Percentiles rank a stretch among this genome's conserved stretches.
Evolutionary conservation across 148 eudicot genomes (phyloP).

Genomic region (Selenicereus undatus): DNA sequence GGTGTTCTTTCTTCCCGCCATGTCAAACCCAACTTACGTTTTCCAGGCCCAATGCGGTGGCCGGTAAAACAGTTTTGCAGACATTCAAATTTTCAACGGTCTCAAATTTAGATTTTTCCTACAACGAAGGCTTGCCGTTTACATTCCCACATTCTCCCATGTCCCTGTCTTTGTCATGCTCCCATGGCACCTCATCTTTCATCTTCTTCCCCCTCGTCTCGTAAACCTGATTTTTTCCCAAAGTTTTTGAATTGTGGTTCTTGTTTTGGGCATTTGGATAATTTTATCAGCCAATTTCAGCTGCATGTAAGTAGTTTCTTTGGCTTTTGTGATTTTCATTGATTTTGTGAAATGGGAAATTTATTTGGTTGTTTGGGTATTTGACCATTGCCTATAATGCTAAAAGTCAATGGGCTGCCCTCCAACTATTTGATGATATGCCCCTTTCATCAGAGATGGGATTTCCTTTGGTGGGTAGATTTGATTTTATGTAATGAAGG

Average conservation of each 20-base stretch:
- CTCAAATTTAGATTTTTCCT: constrained; percentile 22
- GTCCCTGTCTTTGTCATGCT: constrained; percentile 11
- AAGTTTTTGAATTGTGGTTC: not conserved
- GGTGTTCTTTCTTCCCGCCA: constrained; percentile 24
- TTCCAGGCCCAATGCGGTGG: not conserved
- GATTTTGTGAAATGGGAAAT: not conserved
- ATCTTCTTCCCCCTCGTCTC: not conserved
- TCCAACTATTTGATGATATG: constrained; percentile 19
- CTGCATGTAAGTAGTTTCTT: constrained; percentile 7
- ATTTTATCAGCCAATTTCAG: not conserved
- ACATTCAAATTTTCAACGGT: constrained; percentile 30
- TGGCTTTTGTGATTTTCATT: not conserved
- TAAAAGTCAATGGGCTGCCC: constrained; percentile 5
- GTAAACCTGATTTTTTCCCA: not conserved
- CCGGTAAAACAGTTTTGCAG: constrained; percentile 1
- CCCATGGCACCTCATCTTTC: constrained; percentile 9
- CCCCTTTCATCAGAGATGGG: not conserved
- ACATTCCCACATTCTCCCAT: constrained; percentile 16
- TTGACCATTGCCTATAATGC: not conserved
- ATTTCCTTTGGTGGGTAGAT: not conserved
- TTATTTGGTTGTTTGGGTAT: not conserved
- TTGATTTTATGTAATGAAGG: not conserved
- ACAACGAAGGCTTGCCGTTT: constrained; percentile 31
- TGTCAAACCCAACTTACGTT: constrained; percentile 9
- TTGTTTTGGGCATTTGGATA: not conserved